Evolutionary conservation across 2,329 filamentous ascomycete genomes (phyloP), one percentile per base, ranked within the genome.

Genomic region (Canariomyces notabilis): DNA sequence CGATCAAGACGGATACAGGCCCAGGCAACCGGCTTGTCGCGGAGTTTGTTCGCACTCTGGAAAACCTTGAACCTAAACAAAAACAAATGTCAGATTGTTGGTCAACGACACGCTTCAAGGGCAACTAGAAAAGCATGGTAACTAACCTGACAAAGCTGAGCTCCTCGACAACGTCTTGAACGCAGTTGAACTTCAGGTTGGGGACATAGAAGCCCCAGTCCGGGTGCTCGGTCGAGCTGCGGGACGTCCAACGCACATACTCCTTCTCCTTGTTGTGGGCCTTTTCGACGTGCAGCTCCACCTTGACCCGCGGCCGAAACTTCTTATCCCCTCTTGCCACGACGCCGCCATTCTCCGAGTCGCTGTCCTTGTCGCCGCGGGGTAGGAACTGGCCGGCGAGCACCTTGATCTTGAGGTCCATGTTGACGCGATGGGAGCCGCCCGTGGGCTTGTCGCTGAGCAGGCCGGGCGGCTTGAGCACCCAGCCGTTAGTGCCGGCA

Each of bases 401-500:
- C 20, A 95, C 67, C 4, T 75, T 68, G 1, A 71, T 39, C 6
- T 18, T 16, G 33, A 48, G 32, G 16, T 54, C 49, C 26, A 45
- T 18, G 5, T 26, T 45, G 9, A 35, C 35, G 9, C 42, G 36
- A 11, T 35, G 42, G 14, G 38, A 38, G 29, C 69, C 68, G 45
- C 77, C 41, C 4, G 52, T 67, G 1, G 70, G 46, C 48, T 71
- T 66, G 15, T 66, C 61, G 53, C 71, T 73, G 49, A 81, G 83
- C 63, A 89, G 93, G 14, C 84, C 84, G 23, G 75, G 64, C 0
- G 90, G 89, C 66, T 96, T 96, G 51, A 93, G 73, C 2, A 90
- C 80, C 87, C 88, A 96, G 33, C 91, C 90, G 34, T 79, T 71
- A 41, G 87, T 85, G 8, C 82, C 87, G 29, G 89, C 87, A 64